Evolutionary conservation across 2,329 filamentous ascomycete species (phyloP).

Genomic region (Diplodia sapinea): DNA sequence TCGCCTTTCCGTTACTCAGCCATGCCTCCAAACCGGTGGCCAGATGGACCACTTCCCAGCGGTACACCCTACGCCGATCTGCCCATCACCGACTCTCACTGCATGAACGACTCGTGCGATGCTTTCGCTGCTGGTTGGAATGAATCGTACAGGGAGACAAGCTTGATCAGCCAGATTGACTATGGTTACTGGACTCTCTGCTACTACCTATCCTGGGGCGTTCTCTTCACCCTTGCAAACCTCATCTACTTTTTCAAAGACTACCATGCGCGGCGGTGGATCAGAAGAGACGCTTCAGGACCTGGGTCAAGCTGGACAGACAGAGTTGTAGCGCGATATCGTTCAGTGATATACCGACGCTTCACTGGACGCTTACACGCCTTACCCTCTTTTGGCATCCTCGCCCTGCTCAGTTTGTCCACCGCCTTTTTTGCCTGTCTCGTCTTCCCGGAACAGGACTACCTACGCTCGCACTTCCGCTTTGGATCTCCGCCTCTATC

Average conservation of each 20-base stretch:
- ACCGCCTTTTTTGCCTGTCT: slow-evolving; percentile 35
- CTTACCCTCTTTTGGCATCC: slow-evolving; percentile 35
- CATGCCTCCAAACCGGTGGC: slow-evolving; percentile 28
- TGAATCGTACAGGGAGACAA: slow-evolving; percentile 32
- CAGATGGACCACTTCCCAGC: slow-evolving; percentile 30
- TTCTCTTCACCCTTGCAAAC: slow-evolving; percentile 32
- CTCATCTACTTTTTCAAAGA: slow-evolving; percentile 20
- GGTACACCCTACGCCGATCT: slow-evolving; percentile 31
- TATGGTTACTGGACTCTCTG: slow-evolving; percentile 35
- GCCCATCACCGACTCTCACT: slow-evolving; percentile 34
- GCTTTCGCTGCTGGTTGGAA: slow-evolving; percentile 34
- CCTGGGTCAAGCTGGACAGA: background rate
- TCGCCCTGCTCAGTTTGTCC: slow-evolving; percentile 33
- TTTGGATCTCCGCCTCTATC: slow-evolving; percentile 39
- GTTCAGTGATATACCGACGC: slow-evolving; percentile 35
- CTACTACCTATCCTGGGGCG: slow-evolving; percentile 34
- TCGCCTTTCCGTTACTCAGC: slow-evolving; percentile 1
- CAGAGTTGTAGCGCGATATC: slow-evolving; percentile 29
- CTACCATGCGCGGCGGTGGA: background rate
- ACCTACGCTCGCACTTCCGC: slow-evolving; percentile 35
- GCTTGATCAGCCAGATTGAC: slow-evolving; percentile 32
- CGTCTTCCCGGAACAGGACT: slow-evolving; percentile 35
- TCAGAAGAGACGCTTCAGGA: background rate
- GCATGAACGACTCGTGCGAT: slow-evolving; percentile 32
- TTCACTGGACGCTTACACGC: slow-evolving; percentile 31